Conservation (phyloP, 192 early-diverging fungal species). For the Lobosporangium transversale region DNA sequence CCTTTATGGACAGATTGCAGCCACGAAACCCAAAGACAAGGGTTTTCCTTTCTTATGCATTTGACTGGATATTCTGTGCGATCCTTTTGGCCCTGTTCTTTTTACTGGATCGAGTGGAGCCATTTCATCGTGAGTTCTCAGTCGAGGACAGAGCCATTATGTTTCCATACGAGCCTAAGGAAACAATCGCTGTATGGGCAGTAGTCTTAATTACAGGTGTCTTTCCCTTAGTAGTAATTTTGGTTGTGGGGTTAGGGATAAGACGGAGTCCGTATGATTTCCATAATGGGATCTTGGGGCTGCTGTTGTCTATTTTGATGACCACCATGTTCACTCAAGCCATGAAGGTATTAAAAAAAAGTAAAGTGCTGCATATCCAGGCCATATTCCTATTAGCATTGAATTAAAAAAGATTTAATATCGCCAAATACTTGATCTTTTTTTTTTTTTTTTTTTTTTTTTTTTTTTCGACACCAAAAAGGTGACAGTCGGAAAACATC, state of each 20-base stretch:
- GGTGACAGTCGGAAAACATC: conserved; percentile 56
- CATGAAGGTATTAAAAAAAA: conserved; percentile 21
- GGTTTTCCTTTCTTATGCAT: conserved; percentile 54
- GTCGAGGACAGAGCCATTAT: conserved; percentile 75
- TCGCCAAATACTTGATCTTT: background rate
- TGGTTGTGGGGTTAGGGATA: conserved; percentile 22
- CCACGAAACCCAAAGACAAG: conserved; percentile 41
- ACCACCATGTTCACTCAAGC: conserved; percentile 29
- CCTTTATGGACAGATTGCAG: background rate
- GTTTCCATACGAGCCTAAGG: conserved; percentile 61
- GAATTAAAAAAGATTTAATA: background rate
- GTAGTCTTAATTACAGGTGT: conserved; percentile 40
- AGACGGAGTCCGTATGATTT: conserved; percentile 50
- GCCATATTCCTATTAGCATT: background rate
- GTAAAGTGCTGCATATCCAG: background rate
- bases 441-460: too few species aligned
- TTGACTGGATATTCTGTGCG: conserved; percentile 63
- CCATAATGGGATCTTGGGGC: conserved; percentile 56
- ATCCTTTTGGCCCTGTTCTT: conserved; percentile 67
- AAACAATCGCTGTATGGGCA: conserved; percentile 58
- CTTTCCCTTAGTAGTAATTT: conserved; percentile 47
- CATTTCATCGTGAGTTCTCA: conserved; percentile 80
- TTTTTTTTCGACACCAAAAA: too few species aligned
- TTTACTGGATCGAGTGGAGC: conserved; percentile 62
- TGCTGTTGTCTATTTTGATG: conserved; percentile 20